Percentiles rank a stretch among this genome's conserved stretches.
These are phyloP conservation scores for Aspergillus fumigatus DNA, from an alignment of 2,329 filamentous ascomycete genomes.

Conservation along the genomic window DNA sequence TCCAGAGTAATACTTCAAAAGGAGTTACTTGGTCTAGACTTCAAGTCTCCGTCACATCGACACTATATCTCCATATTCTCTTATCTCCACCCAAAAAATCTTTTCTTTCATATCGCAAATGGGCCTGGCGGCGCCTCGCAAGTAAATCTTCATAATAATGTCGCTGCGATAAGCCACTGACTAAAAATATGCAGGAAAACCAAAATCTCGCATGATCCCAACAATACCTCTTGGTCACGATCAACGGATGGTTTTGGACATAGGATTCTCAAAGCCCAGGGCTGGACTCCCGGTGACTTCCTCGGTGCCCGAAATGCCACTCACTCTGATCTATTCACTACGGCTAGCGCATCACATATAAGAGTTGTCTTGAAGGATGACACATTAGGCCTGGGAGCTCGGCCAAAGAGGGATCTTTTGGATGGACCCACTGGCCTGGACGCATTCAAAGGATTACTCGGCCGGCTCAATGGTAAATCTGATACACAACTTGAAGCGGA, in stretches of 20 bases:
- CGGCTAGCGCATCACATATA: conserved; percentile 79
- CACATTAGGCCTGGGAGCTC: conserved; percentile 82
- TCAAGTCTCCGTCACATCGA: background rate
- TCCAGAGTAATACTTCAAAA: background rate
- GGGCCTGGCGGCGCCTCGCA: conserved; percentile 65
- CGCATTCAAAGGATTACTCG: conserved; percentile 79
- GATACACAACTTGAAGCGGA: conserved; percentile 69
- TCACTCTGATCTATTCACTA: conserved; percentile 71
- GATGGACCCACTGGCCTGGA: conserved; percentile 78
- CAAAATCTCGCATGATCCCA: conserved; percentile 86
- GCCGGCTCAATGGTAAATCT: conserved; percentile 82
- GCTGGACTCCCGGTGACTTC: conserved; percentile 81
- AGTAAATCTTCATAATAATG: conserved; percentile 42
- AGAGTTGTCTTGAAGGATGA: conserved; percentile 84
- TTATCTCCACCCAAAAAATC: background rate
- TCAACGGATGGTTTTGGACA: conserved; percentile 82
- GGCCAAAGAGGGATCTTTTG: conserved; percentile 61
- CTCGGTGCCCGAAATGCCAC: conserved; percentile 73
- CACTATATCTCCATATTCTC: background rate
- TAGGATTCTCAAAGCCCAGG: conserved; percentile 79
- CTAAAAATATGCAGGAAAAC: conserved; percentile 42
- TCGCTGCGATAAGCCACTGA: conserved; percentile 5
- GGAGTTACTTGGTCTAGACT: background rate
- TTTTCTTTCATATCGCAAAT: conserved; percentile 39
- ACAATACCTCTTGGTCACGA: conserved; percentile 89